Conservation (phyloP, 257 asterid genomes). For the Nicotiana noctiflora region DNA sequence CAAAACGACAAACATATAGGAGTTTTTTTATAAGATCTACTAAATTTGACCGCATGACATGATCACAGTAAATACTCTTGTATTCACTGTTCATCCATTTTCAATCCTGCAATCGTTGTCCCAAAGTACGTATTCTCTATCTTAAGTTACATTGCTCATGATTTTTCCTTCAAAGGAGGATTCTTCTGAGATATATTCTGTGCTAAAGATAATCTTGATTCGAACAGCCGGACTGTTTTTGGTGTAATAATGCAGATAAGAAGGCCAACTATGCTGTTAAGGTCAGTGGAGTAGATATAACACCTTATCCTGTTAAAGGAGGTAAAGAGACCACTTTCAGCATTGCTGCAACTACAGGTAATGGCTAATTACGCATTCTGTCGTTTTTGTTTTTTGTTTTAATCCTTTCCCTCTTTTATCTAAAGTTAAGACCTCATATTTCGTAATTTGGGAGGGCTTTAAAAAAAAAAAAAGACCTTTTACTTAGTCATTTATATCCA, state of each 20-base stretch:
- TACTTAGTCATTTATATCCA: not conserved
- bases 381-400: not conserved
- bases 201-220: not conserved
- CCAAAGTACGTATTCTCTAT: not conserved
- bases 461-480: too few relatives aligned
- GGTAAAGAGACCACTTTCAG: constrained; percentile 27
- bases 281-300: constrained; percentile 34
- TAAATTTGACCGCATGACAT: not conserved
- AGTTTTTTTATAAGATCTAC: too few relatives aligned
- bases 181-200: not conserved
- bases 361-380: not conserved
- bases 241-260: constrained; percentile 18
- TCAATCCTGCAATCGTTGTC: not conserved
- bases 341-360: constrained; percentile 29
- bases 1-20: too few relatives aligned
- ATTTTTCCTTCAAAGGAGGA: not conserved
- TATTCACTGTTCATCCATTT: not conserved
- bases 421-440: not conserved
- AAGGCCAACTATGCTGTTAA: constrained; percentile 27
- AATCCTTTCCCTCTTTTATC: not conserved
- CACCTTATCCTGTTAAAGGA: constrained; percentile 34
- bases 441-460: too few relatives aligned
- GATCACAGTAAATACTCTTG: not conserved
- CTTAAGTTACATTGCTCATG: not conserved
- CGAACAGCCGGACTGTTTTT: not conserved